Conservation (phyloP, 2,329 filamentous ascomycete species). For the Cladobotryum mycophilum region DNA sequence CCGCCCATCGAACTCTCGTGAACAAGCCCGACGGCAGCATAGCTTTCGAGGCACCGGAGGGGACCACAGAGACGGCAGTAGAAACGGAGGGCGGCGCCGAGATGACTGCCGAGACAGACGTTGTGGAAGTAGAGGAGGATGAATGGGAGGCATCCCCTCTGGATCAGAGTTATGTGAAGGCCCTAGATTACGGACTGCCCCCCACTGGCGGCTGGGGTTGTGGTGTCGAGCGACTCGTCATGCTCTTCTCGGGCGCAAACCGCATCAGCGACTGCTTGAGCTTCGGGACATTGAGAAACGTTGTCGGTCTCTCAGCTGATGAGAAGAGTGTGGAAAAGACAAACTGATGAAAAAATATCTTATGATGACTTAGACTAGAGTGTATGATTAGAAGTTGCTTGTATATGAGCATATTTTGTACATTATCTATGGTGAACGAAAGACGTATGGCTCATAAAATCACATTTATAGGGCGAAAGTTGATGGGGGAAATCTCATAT, state of each 20-base stretch:
- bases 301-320: conserved; percentile 45
- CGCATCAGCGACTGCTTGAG: conserved; percentile 80
- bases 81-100: conserved; percentile 6
- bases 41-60: conserved; percentile 21
- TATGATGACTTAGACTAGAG: neutral
- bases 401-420: neutral
- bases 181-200: conserved; percentile 83
- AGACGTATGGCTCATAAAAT: no score
- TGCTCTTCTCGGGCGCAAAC: conserved; percentile 75
- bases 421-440: no score
- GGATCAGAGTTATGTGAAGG: conserved; percentile 79
- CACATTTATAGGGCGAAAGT: no score
- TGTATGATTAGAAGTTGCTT: neutral
- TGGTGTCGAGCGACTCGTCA: conserved; percentile 82
- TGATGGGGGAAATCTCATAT: no score
- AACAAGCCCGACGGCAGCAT: conserved; percentile 28
- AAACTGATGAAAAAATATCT: neutral
- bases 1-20: conserved; percentile 41
- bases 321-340: conserved; percentile 21
- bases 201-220: conserved; percentile 96
- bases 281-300: conserved; percentile 77
- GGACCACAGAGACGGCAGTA: conserved; percentile 33
- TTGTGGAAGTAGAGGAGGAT: conserved; percentile 24
- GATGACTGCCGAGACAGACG: conserved; percentile 10
- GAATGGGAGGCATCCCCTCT: conserved; percentile 40